Base-by-base conservation (phyloP, 441 rosid species). In the Melastoma candidum region DNA sequence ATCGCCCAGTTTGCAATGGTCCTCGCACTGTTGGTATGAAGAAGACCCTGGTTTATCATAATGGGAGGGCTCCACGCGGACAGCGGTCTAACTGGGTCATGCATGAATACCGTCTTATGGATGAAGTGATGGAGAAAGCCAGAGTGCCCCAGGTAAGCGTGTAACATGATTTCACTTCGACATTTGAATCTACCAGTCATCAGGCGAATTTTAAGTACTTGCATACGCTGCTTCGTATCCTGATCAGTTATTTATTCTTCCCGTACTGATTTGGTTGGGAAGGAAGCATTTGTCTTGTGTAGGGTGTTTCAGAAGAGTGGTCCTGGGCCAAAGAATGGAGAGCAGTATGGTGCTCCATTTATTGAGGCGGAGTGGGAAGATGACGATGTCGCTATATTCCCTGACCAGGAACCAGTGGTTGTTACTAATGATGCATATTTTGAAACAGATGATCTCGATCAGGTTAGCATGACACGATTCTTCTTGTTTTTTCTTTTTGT, bases 261-360 rank as follows among this genome's bases (percentile, higher is more conserved):
- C 48, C 7, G 7, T 32, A 32, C 41, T 32, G 41, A 4, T 32
- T 32, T 32, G 41, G 41, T 32, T 32, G 5, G 41, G 41, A 32
- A 32, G 41, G 41, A 32, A 1, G 41, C 41, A 3, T 56, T 70
- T 77, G 99, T 88, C 50, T 66, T 93, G 29, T 88, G 97, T 66
- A 84, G 97, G 84, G 76, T 93, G 59, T 86, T 93, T 49, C 92
- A 84, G 72, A 93, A 93, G 69, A 93, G 98, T 49, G 98, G 98
- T 7, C 70, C 95, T 1, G 98, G 98, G 39, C 98, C 98, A 0
- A 93, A 93, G 79, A 93, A 93, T 50, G 98, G 98, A 11, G 98
- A 93, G 74, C 87, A 88, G 66, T 93, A 88, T 61, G 98, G 98
- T 47, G 98, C 98, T 12, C 98, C 98, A 0, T 93, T 80, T 66